phyloP scores from a whole-genome alignment of 2,329 filamentous ascomycete species.

The Paecilomyces sp. region DNA sequence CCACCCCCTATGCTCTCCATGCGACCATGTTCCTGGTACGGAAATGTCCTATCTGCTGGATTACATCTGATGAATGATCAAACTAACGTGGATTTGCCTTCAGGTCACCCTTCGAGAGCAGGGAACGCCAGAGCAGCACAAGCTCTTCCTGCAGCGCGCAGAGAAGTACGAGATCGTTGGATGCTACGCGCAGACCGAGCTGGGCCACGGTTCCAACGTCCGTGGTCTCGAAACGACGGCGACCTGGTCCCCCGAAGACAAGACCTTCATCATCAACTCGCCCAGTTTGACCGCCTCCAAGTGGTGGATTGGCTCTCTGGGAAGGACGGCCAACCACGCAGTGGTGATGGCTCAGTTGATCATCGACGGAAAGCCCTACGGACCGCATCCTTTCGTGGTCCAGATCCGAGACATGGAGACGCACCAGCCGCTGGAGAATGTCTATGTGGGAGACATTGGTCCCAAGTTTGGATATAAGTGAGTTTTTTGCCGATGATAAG shows the following conservation, averaged over 20 bases:
- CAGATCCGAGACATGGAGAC: conserved; percentile 65
- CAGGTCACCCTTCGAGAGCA: conserved; percentile 39
- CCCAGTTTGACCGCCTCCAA: conserved; percentile 69
- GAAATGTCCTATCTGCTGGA: background rate
- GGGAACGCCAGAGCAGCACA: conserved; percentile 65
- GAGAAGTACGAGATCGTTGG: conserved; percentile 66
- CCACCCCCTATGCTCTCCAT: conserved; percentile 67
- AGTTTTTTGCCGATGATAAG: conserved; percentile 11
- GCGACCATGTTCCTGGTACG: conserved; percentile 61
- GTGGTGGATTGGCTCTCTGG: conserved; percentile 79
- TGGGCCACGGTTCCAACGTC: conserved; percentile 73
- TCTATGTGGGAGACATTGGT: conserved; percentile 73
- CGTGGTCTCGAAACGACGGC: conserved; percentile 65
- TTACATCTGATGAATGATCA: background rate
- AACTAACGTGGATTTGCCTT: background rate
- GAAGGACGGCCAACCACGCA: conserved; percentile 67
- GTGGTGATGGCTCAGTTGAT: conserved; percentile 73
- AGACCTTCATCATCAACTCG: conserved; percentile 68
- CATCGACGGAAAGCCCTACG: conserved; percentile 60
- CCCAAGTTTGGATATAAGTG: conserved; percentile 60
- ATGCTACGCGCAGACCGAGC: conserved; percentile 74
- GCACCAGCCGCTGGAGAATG: conserved; percentile 59
- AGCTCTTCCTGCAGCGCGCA: conserved; percentile 63
- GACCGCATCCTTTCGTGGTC: conserved; percentile 72
- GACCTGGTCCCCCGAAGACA: conserved; percentile 65